Base-by-base conservation (phyloP, 2,329 filamentous ascomycete genomes). In the Colletotrichum sp. region DNA sequence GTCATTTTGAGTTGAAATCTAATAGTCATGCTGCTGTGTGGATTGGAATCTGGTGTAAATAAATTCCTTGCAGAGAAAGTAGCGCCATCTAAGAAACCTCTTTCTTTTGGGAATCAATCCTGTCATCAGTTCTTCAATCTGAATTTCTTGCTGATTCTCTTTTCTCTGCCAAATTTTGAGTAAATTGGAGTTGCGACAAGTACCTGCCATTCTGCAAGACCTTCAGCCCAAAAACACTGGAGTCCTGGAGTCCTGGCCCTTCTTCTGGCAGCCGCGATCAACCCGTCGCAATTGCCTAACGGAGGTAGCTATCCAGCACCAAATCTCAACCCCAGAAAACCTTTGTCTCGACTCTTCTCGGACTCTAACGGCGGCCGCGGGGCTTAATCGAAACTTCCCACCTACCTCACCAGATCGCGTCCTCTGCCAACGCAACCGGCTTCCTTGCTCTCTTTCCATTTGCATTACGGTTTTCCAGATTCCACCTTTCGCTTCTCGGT, bases 1-100 rank as follows among this genome's bases (percentile, higher is more conserved):
- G 36, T n/a, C 3, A 2, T n/a, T 43, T 43, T n/a, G 18, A n/a
- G 39, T n/a, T 0, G 9, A n/a, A n/a, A n/a, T 10, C n/a, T 9
- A 52, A 22, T 2, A 12, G 43, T 1, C 3, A 8, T 2, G n/a
- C 12, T 13, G 4, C 2, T 22, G 6, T 13, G 10, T 3, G 0
- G 22, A 7, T 2, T 52, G 43, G 22, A 22, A 8, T 7, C 18
- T 52, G 0, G 43, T 22, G 43, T 22, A 52, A 52, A 25, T 2
- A 13, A 22, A 52, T 22, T 7, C 32, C 8, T 15, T 3, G 4
- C 10, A 34, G 32, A 7, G 43, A 22, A 22, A 8, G 1, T 3
- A n/a, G 13, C 10, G 12, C 22, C 10, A 22, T 1, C 6, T 8
- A 4, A 48, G 43, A n/a, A 48, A 22, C 6, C 2, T 0, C 0